These are phyloP conservation scores for Chlorophyllum brunneum DNA, from an alignment of 768 basidiomycete species.

Conservation along the genomic window DNA sequence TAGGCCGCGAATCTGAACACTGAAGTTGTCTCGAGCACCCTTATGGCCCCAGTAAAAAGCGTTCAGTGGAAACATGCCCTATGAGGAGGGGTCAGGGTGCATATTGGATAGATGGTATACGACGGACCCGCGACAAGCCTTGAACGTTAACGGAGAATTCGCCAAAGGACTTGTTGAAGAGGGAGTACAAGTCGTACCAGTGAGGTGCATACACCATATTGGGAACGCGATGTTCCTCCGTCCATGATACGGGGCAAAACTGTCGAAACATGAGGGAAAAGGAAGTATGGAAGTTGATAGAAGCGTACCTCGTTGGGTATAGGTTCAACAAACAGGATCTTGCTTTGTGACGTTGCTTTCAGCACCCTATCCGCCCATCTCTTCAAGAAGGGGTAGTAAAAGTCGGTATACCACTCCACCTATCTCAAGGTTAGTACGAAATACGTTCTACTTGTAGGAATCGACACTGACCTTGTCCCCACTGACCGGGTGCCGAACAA, in stretches of 20 bases:
- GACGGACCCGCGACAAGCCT: constrained; percentile 75
- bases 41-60: constrained; percentile 87
- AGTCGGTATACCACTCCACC: constrained; percentile 87
- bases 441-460: neutral
- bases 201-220: constrained; percentile 36
- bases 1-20: constrained; percentile 76
- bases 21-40: constrained; percentile 79
- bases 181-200: constrained; percentile 81
- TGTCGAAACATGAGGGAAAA: constrained; percentile 23
- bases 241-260: constrained; percentile 83
- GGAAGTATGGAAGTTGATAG: constrained; percentile 2
- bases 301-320: constrained; percentile 86
- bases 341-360: constrained; percentile 41
- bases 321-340: constrained; percentile 73
- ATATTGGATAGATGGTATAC: no score
- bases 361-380: constrained; percentile 65
- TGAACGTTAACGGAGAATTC: constrained; percentile 92
- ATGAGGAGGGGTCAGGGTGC: no score
- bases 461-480: constrained; percentile 51
- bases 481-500: constrained; percentile 61
- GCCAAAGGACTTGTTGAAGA: constrained; percentile 83
- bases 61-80: constrained; percentile 84
- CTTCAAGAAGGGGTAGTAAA: constrained; percentile 74
- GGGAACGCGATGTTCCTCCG: constrained; percentile 41
- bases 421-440: constrained; percentile 21